Evolutionary conservation across 352 stramenopile species (phyloP).

Genomic region (Phytophthora crassamura): DNA sequence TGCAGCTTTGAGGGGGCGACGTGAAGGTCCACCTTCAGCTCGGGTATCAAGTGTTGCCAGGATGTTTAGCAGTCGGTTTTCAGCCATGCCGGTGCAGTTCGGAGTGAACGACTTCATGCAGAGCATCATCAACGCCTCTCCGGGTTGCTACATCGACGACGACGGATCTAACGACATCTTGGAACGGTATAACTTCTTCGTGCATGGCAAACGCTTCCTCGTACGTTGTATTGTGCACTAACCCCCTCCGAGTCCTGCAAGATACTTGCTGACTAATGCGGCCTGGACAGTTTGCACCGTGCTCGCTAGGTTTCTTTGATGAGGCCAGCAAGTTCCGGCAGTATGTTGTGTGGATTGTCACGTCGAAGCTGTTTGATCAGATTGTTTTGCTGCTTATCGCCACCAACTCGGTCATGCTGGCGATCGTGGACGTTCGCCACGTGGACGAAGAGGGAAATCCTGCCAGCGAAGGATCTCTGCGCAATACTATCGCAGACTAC

Average conservation of each 20-base stretch:
- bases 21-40: slow-evolving; percentile 12
- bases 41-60: slow-evolving; percentile 9
- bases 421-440: slow-evolving; percentile 65
- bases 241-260: too few species aligned
- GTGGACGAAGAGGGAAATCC: slow-evolving; percentile 45
- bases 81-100: background rate
- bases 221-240: slow-evolving; percentile 19
- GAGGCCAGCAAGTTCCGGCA: slow-evolving; percentile 53
- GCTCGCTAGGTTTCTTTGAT: slow-evolving; percentile 58
- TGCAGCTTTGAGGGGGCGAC: slow-evolving; percentile 5
- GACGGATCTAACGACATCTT: slow-evolving; percentile 46
- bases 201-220: slow-evolving; percentile 57
- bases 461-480: slow-evolving; percentile 39
- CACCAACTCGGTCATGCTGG: slow-evolving; percentile 83
- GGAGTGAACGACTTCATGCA: slow-evolving; percentile 43
- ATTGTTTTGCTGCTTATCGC: slow-evolving; percentile 82
- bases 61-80: slow-evolving; percentile 11
- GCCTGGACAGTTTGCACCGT: slow-evolving; percentile 47
- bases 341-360: slow-evolving; percentile 56
- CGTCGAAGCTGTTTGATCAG: slow-evolving; percentile 66
- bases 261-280: background rate
- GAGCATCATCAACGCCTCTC: slow-evolving; percentile 52
- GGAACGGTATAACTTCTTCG: slow-evolving; percentile 70
- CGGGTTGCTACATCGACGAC: slow-evolving; percentile 44
- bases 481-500: slow-evolving; percentile 59